Base-by-base conservation (phyloP, 306 rosid genomes). In the Canavalia gladiata region DNA sequence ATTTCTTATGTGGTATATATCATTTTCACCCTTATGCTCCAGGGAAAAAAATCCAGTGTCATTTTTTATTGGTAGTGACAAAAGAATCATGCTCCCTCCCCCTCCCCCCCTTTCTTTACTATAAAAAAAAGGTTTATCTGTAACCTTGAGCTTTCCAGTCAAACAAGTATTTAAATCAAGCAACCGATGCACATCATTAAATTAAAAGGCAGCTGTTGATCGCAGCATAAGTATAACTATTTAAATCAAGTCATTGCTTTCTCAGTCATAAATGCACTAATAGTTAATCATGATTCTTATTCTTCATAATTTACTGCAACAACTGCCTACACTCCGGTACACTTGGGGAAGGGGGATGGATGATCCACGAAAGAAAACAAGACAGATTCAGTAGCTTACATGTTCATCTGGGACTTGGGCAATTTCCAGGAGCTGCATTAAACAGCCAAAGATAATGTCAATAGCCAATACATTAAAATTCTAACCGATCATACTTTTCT, bases 321-420 rank as follows among this genome's bases (percentile, higher is more conserved):
- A 50, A 46, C 30, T 72, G 37, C 39, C 72, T 50, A 62, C 41
- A 37, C 41, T 37, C 41, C 41, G 41, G 41, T 37, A 2, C 18
- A 33, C 50, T 63, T 47, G 33, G 31, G 37, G 25, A 47, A 39
- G 51, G 45, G 50, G 43, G 54, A 68, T 47, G 43, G 54, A 68
- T 47, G 52, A 70, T n/a, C 56, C 34, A 37, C 4, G 41, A 37
- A 54, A 45, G 75, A 74, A 69, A 2, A 62, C 57, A 74, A 83
- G 63, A 76, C 58, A 75, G 84, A 75, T 51, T 42, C 11, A 76
- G 68, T 45, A 76, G 80, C 96, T 90, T 89, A 95, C 99, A 66
- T 95, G 93, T 80, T 93, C 90, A 85, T 93, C 96, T 79, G 97
- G 89, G 81, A 95, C 99, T 85, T 95, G 99, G 29, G 99, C 99